These are phyloP conservation scores for Sugiyamaella xylanicola DNA, from an alignment of 1,139 yeast genomes.

Conservation along the genomic window DNA sequence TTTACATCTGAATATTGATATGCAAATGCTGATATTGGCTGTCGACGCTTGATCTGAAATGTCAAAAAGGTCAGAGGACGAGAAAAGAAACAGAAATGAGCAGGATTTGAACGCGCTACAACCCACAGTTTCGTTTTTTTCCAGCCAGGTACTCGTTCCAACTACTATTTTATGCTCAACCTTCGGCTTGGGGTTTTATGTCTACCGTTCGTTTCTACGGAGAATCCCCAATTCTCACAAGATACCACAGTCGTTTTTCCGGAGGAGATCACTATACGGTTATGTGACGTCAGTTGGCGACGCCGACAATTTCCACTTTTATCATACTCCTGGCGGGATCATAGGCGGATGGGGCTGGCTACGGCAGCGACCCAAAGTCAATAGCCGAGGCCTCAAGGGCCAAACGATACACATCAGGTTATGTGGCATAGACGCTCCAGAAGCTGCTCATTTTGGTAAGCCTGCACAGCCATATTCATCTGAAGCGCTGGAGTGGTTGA, in stretches of 20 bases:
- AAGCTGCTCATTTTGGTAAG: slow-evolving; percentile 90
- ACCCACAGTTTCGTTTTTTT: slow-evolving; percentile 13
- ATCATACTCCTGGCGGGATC: slow-evolving; percentile 90
- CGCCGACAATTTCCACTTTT: slow-evolving; percentile 92
- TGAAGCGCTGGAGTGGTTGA: slow-evolving; percentile 81
- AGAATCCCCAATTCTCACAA: slow-evolving; percentile 39
- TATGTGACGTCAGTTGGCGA: slow-evolving; percentile 92
- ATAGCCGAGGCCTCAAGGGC: slow-evolving; percentile 42
- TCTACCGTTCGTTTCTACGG: slow-evolving; percentile 38
- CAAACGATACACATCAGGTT: slow-evolving; percentile 61
- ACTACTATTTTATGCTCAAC: slow-evolving; percentile 33
- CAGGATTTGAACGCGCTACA: neutral
- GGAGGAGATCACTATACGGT: slow-evolving; percentile 63
- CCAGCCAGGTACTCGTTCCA: slow-evolving; percentile 32
- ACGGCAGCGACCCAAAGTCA: slow-evolving; percentile 53
- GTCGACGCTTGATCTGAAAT: neutral
- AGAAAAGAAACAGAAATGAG: neutral
- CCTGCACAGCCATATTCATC: slow-evolving; percentile 88
- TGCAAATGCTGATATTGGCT: neutral
- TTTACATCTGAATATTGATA: neutral
- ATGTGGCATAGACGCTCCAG: slow-evolving; percentile 99
- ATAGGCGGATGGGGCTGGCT: slow-evolving; percentile 95
- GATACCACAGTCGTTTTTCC: slow-evolving; percentile 39
- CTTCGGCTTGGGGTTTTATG: slow-evolving; percentile 34
- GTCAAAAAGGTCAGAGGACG: slow-evolving; percentile 1